These are phyloP conservation scores for Spergularia azorica DNA, from an alignment of 179 eudicot genomes.

Conservation along the genomic window DNA sequence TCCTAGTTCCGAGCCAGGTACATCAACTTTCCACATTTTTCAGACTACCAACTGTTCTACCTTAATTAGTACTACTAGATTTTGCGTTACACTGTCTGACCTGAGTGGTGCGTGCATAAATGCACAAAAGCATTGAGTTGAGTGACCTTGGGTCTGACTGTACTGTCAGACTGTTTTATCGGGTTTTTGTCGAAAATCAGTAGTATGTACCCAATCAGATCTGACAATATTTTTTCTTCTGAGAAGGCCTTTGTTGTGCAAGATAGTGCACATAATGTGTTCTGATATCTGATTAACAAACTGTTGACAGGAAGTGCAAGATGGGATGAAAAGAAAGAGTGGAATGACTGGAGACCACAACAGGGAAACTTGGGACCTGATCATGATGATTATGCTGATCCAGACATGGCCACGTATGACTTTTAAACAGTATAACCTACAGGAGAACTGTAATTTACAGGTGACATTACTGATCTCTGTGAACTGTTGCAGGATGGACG, in stretches of 20 bases:
- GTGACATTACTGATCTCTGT: constrained; percentile 22
- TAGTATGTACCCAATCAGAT: too few species aligned
- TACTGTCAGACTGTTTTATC: too few species aligned
- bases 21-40: background rate
- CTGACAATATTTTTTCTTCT: too few species aligned
- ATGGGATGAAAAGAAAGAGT: constrained; percentile 87
- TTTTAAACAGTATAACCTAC: background rate
- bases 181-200: too few species aligned
- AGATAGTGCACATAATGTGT: too few species aligned
- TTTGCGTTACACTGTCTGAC: too few species aligned
- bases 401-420: constrained; percentile 71
- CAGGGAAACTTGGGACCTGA: constrained; percentile 81
- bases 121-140: too few species aligned
- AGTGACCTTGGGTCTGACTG: too few species aligned
- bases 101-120: too few species aligned
- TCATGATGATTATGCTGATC: constrained; percentile 61
- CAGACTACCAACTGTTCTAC: too few species aligned
- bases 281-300: background rate
- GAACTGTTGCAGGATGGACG: constrained; percentile 63
- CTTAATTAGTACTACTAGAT: background rate
- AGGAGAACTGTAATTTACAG: background rate
- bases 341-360: constrained; percentile 95
- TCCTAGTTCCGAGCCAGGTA: constrained; percentile 71
- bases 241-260: too few species aligned
- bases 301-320: constrained; percentile 66